These are phyloP conservation scores for Hemisphaericaspora xylanilytica DNA, from an alignment of 1,139 yeast genomes.

Conservation along the genomic window DNA sequence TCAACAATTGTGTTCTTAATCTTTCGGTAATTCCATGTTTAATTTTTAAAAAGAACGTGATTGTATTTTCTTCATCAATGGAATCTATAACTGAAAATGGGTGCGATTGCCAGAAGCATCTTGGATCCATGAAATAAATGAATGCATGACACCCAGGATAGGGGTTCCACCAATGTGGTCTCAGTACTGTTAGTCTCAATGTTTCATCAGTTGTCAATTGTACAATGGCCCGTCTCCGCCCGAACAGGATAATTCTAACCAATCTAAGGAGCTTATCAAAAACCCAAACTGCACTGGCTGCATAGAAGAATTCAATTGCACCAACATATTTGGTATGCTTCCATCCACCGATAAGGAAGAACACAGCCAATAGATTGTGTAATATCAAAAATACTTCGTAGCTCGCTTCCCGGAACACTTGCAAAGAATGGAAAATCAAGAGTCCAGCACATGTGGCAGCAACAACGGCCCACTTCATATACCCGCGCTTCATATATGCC, in stretches of 20 bases:
- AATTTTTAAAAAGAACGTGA: constrained; percentile 42
- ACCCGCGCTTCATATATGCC: constrained; percentile 27
- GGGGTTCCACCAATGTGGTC: constrained; percentile 18
- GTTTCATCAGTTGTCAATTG: constrained; percentile 14
- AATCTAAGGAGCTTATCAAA: constrained; percentile 28
- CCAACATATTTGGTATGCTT: constrained; percentile 38
- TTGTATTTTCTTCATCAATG: constrained; percentile 30
- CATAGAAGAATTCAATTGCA: constrained; percentile 15
- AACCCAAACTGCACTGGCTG: constrained; percentile 26
- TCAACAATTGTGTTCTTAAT: constrained; percentile 23
- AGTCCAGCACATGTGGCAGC: constrained; percentile 38
- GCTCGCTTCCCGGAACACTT: constrained; percentile 41
- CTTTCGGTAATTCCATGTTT: constrained; percentile 45
- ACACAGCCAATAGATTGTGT: constrained; percentile 52
- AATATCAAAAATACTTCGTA: constrained; percentile 58
- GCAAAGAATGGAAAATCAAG: constrained; percentile 31
- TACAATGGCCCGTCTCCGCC: constrained; percentile 23
- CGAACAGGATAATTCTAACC: constrained; percentile 22
- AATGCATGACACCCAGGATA: constrained; percentile 52
- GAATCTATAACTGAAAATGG: constrained; percentile 57
- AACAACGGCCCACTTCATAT: constrained; percentile 50
- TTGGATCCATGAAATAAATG: constrained; percentile 46
- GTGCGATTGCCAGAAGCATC: constrained; percentile 64
- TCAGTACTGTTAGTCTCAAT: constrained; percentile 14
- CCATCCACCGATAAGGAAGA: constrained; percentile 54